A percentile compares a stretch with the other conserved stretches of the same genome.
Evolutionary conservation across 1,284 basidiomycete genomes (phyloP).

Genomic region (Athelia sp.): DNA sequence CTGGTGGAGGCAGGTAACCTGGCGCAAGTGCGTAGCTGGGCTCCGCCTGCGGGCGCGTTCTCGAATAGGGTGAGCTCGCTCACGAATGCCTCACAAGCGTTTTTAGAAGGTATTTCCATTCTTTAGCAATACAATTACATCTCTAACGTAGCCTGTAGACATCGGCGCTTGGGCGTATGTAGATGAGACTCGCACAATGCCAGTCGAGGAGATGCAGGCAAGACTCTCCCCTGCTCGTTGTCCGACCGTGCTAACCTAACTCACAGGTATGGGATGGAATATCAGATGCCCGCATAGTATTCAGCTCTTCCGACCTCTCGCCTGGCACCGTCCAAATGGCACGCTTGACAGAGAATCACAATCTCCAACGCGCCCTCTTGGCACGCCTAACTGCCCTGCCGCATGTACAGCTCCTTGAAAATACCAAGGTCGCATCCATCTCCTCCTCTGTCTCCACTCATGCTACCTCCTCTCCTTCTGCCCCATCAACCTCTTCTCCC

Average conservation of each 20-base stretch:
- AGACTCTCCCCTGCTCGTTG: not conserved
- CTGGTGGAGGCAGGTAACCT: constrained; percentile 82
- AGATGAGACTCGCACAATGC: constrained; percentile 63
- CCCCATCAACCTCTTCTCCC: too few relatives aligned
- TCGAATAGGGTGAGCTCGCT: constrained; percentile 90
- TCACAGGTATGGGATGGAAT: constrained; percentile 86
- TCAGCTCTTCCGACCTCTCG: constrained; percentile 51
- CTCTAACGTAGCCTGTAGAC: constrained; percentile 35
- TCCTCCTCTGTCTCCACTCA: too few relatives aligned
- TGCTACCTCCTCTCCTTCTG: too few relatives aligned
- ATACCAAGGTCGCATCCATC: constrained; percentile 47
- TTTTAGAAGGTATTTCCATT: constrained; percentile 57
- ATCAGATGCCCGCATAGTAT: constrained; percentile 77
- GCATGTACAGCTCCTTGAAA: constrained; percentile 55
- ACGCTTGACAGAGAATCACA: constrained; percentile 84
- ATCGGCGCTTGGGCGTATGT: constrained; percentile 83
- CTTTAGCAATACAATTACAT: constrained; percentile 2
- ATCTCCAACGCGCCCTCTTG: constrained; percentile 81
- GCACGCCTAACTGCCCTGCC: constrained; percentile 42
- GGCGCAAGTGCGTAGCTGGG: constrained; percentile 67
- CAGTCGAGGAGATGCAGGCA: constrained; percentile 84
- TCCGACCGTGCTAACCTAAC: constrained; percentile 1
- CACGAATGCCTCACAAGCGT: constrained; percentile 77
- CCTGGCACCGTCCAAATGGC: constrained; percentile 57
- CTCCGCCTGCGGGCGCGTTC: constrained; percentile 48